A percentile compares a stretch with the other conserved stretches of the same genome.
Evolutionary conservation across 495 filamentous ascomycete genomes (phyloP).

Genomic region (Penicillium egyptiacum): DNA sequence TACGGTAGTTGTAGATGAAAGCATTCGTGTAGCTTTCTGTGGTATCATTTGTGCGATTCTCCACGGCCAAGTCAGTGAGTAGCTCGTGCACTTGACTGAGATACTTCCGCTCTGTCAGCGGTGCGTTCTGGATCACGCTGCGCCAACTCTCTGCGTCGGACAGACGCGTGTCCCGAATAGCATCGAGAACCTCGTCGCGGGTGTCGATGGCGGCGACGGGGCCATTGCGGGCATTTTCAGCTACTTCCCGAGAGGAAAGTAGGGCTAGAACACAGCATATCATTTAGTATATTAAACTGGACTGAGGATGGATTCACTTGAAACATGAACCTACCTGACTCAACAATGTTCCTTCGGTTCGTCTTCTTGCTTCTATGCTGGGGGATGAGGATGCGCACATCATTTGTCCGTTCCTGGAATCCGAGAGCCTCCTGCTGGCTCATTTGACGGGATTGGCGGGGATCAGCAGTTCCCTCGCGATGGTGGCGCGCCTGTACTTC

Average conservation of each 20-base stretch:
- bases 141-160: constrained; percentile 87
- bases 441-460: constrained; percentile 47
- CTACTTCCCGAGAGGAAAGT: constrained; percentile 57
- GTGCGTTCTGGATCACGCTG: constrained; percentile 72
- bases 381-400: constrained; percentile 79
- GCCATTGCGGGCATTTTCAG: constrained; percentile 65
- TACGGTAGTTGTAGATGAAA: constrained; percentile 81
- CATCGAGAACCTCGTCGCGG: constrained; percentile 79
- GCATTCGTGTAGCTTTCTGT: constrained; percentile 59
- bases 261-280: constrained; percentile 50
- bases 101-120: constrained; percentile 78
- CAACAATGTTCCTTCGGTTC: constrained; percentile 80
- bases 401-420: constrained; percentile 55
- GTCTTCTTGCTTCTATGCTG: constrained; percentile 86
- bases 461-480: constrained; percentile 52
- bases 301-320: constrained; percentile 4
- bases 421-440: constrained; percentile 43
- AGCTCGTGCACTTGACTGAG: constrained; percentile 83
- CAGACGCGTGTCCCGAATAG: constrained; percentile 71
- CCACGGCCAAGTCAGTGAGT: constrained; percentile 59
- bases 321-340: constrained; percentile 53
- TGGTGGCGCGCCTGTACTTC: constrained; percentile 79
- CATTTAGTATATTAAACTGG: not conserved
- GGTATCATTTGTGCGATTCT: constrained; percentile 41
- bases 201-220: constrained; percentile 89